These are phyloP conservation scores for Rauvolfia tetraphylla DNA, from an alignment of 257 asterid species.

Conservation along the genomic window DNA sequence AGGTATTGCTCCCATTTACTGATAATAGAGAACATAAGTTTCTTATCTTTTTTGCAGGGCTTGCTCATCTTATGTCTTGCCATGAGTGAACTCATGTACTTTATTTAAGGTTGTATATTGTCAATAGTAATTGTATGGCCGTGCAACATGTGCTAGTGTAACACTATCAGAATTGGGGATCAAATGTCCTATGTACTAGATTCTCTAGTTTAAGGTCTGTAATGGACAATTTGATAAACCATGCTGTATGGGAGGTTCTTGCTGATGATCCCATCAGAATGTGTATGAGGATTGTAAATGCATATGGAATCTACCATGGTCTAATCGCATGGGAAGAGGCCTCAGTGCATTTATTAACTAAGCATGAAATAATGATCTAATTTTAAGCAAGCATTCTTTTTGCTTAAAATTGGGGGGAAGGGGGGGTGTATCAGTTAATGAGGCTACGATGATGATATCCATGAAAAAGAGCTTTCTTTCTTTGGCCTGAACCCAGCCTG, in stretches of 20 bases:
- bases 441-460: not conserved
- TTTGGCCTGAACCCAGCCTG: not conserved
- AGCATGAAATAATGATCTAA: too few relatives aligned
- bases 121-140: not conserved
- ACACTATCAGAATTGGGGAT: not conserved
- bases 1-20: conserved; percentile 39
- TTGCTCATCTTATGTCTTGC: not conserved
- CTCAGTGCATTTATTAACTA: too few relatives aligned
- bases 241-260: not conserved
- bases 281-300: too few relatives aligned
- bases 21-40: not conserved
- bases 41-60: not conserved
- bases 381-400: too few relatives aligned
- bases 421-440: too few relatives aligned
- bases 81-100: not conserved
- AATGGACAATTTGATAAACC: not conserved
- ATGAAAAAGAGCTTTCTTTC: not conserved
- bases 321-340: not conserved
- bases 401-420: too few relatives aligned
- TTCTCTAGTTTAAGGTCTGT: not conserved
- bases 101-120: not conserved
- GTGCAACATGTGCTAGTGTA: not conserved
- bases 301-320: not conserved
- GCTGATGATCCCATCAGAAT: not conserved
- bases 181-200: not conserved